These are phyloP conservation scores for Spathaspora hagerdaliae DNA, from an alignment of 805 yeast genomes.

Conservation along the genomic window DNA sequence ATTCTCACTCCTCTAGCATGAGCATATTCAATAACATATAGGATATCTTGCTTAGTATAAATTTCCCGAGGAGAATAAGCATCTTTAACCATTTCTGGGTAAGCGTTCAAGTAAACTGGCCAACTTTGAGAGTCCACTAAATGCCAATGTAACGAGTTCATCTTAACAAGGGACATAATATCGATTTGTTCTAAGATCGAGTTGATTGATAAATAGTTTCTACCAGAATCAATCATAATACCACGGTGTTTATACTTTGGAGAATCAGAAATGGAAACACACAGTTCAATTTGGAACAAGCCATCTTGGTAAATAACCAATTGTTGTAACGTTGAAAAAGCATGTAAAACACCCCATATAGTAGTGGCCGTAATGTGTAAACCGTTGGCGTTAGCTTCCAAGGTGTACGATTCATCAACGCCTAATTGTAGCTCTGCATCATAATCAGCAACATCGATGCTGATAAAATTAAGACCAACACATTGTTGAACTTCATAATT, in stretches of 20 bases:
- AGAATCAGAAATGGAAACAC: constrained; percentile 28
- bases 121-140: constrained; percentile 37
- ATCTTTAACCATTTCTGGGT: constrained; percentile 36
- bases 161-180: constrained; percentile 31
- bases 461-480: background rate
- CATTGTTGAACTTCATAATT: background rate
- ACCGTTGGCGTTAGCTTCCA: constrained; percentile 12
- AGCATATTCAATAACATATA: constrained; percentile 27
- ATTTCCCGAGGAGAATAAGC: constrained; percentile 31
- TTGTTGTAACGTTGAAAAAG: constrained; percentile 38
- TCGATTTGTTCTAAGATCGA: constrained; percentile 32
- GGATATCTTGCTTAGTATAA: constrained; percentile 24
- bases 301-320: constrained; percentile 25
- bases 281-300: constrained; percentile 24
- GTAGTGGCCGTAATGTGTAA: constrained; percentile 27
- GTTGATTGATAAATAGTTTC: constrained; percentile 28
- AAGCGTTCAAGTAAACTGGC: constrained; percentile 29
- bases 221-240: constrained; percentile 33
- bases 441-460: constrained; percentile 13
- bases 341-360: constrained; percentile 41
- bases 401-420: constrained; percentile 32
- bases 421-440: constrained; percentile 28
- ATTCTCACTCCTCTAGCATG: constrained; percentile 34
- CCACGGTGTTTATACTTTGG: constrained; percentile 39
- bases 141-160: constrained; percentile 42